Evolutionary conservation across 2,329 filamentous ascomycete species (phyloP).

Genomic region (Rugonectria rugulosa): DNA sequence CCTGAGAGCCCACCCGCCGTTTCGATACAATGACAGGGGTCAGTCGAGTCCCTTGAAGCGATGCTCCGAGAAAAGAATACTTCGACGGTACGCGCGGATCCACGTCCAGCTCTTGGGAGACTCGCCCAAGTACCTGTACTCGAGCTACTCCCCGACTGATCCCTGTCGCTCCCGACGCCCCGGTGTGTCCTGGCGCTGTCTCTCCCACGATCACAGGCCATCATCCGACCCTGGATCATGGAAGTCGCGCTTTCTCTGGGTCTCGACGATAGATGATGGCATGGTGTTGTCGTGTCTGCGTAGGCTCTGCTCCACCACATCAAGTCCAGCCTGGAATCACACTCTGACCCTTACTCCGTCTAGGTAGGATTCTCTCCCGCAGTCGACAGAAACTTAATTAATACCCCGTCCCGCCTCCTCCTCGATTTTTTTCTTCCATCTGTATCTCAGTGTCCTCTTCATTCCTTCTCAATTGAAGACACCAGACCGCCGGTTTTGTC

Average conservation of each 20-base stretch:
- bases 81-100: conserved; percentile 14
- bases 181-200: conserved; percentile 17
- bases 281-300: conserved; percentile 2
- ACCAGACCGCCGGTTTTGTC: conserved; percentile 9
- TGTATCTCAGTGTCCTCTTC: conserved; percentile 12
- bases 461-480: conserved; percentile 2
- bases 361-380: conserved; percentile 27
- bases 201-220: conserved; percentile 26
- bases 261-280: not conserved
- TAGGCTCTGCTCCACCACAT: conserved; percentile 3
- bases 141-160: conserved; percentile 1
- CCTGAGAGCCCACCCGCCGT: conserved; percentile 3
- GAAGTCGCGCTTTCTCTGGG: conserved; percentile 5
- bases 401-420: conserved; percentile 32
- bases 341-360: conserved; percentile 19
- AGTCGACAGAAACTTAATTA: conserved; percentile 32
- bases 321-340: conserved; percentile 5
- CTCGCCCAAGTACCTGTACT: conserved; percentile 10
- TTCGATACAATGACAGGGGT: conserved; percentile 5
- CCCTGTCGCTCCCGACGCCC: conserved; percentile 20
- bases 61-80: conserved; percentile 14
- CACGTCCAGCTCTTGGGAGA: not conserved
- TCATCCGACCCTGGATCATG: conserved; percentile 9
- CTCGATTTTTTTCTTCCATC: conserved; percentile 15
- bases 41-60: conserved; percentile 11